A percentile compares a stretch with the other conserved stretches of the same genome.
Evolutionary conservation across 768 basidiomycete genomes (phyloP).

Genomic region (Amanita fuliginea): DNA sequence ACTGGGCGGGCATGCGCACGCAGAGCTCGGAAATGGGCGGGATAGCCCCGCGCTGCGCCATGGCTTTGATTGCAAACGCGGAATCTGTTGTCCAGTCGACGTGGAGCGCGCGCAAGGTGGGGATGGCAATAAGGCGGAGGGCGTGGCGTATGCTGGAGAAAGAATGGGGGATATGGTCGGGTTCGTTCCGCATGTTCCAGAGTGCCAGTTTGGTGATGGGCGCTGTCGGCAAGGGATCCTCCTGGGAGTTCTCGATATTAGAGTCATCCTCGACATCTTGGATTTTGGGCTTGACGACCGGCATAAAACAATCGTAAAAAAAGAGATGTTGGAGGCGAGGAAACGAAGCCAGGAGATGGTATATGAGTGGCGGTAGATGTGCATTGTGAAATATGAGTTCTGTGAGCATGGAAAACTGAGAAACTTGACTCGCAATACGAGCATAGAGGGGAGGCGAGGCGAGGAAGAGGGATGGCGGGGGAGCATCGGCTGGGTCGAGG

Average conservation of each 20-base stretch:
- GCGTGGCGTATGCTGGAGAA: conserved; percentile 8
- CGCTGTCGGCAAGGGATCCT: conserved; percentile 8
- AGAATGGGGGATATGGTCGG: conserved; percentile 1
- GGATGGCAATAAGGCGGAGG: conserved; percentile 23
- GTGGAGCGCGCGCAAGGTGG: conserved; percentile 26
- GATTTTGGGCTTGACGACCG: conserved; percentile 9
- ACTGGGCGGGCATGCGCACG: conserved; percentile 13
- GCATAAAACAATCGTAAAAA: conserved; percentile 29
- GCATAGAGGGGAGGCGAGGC: neutral
- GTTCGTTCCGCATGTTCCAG: conserved; percentile 21
- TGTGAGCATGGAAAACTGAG: conserved; percentile 21
- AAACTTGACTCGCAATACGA: neutral
- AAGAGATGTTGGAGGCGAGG: conserved; percentile 25
- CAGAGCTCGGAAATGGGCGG: conserved; percentile 11
- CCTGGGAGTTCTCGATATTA: no score
- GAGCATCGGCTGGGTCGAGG: neutral
- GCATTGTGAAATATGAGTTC: conserved; percentile 26
- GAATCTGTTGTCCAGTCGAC: conserved; percentile 29
- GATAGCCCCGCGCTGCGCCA: neutral
- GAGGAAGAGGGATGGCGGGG: neutral
- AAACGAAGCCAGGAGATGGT: conserved; percentile 23
- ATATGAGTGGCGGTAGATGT: conserved; percentile 24
- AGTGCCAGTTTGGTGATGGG: conserved; percentile 33
- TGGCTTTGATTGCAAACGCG: conserved; percentile 18
- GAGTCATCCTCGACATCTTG: conserved; percentile 8